Evolutionary conservation across 2,329 filamentous ascomycete species (phyloP), one percentile per base, ranked within the genome.

Genomic region (Talaromyces sp.): DNA sequence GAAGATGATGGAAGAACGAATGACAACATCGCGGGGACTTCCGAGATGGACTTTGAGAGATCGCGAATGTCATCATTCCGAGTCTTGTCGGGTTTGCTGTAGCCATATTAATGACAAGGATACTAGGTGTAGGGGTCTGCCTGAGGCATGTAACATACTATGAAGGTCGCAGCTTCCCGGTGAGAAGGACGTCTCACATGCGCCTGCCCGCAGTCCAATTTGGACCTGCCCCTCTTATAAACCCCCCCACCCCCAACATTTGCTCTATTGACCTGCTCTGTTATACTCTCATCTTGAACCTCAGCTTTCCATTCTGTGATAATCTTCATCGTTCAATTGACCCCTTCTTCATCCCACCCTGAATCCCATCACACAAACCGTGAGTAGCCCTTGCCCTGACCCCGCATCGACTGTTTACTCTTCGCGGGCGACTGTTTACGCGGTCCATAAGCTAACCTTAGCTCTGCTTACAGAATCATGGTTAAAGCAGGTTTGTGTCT

Each of bases 401-500:
- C 59, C 61, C 47, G 33, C 50, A 37, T 62, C n/a, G 31, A 50
- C 59, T 45, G 47, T 45, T 65, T 60, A 33, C 54, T 27, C 41
- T 2, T 47, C 45, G 8, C 45, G 49, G 3, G 33, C 13, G 6
- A 54, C 16, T 39, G 19, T 56, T 56, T 37, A 37, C 31, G 41
- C 60, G 33, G 11, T 41, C 52, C 50, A 61, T 65, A 66, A 37
- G 66, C 64, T 61, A 66, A 62, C 49, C 52, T 31, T n/a, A 50
- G 43, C 62, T 52, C 27, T 57, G 22, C 47, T 65, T 68, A 33
- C 54, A 58, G 54, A 75, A 82, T 70, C 65, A 83, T 83, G 81
- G 81, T 83, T 66, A 83, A 83, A 75, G 81, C 81, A 73, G 76
- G 76, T 78, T 63, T 61, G 75, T 68, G 52, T 9, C 4, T 11